Evolutionary conservation across 371 early-diverging fungal genomes (phyloP).

Genomic region (Phascolomyces articulosus): DNA sequence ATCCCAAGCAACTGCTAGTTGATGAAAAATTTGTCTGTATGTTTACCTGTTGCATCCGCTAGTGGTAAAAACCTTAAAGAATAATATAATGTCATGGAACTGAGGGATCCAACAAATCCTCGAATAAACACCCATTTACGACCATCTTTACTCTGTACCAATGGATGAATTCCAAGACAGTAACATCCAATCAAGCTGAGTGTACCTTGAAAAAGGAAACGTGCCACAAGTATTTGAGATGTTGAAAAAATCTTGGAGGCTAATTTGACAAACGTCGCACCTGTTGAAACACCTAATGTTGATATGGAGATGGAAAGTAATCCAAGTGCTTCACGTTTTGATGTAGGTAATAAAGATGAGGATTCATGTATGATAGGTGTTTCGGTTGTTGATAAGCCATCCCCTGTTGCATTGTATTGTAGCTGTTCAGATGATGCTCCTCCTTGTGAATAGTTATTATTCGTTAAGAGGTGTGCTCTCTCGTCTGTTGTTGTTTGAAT

Average conservation of each 20-base stretch:
- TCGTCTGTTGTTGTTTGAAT: too few relatives aligned
- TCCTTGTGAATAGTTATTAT: too few relatives aligned
- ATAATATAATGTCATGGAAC: slow-evolving; percentile 70
- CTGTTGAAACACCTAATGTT: slow-evolving; percentile 69
- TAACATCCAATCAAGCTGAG: slow-evolving; percentile 60
- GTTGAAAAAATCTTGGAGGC: slow-evolving; percentile 54
- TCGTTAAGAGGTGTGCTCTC: too few relatives aligned
- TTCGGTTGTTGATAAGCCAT: too few relatives aligned
- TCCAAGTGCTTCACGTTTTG: slow-evolving; percentile 22
- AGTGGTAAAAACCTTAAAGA: slow-evolving; percentile 69
- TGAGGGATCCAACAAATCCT: slow-evolving; percentile 70
- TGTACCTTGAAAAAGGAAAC: slow-evolving; percentile 64
- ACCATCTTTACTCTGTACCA: slow-evolving; percentile 49
- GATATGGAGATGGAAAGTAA: slow-evolving; percentile 60
- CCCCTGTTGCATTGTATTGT: too few relatives aligned
- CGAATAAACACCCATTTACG: slow-evolving; percentile 63
- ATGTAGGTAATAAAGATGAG: neutral
- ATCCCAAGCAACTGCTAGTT: too few relatives aligned
- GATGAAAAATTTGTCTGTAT: too few relatives aligned
- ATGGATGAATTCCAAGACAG: slow-evolving; percentile 48
- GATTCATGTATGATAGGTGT: too few relatives aligned
- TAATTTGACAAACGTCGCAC: slow-evolving; percentile 71
- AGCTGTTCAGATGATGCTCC: too few relatives aligned
- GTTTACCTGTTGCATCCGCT: slow-evolving; percentile 72
- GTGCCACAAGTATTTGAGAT: slow-evolving; percentile 70